These are phyloP conservation scores for Picea glauca DNA, from an alignment of 75 land plant species.

Conservation along the genomic window DNA sequence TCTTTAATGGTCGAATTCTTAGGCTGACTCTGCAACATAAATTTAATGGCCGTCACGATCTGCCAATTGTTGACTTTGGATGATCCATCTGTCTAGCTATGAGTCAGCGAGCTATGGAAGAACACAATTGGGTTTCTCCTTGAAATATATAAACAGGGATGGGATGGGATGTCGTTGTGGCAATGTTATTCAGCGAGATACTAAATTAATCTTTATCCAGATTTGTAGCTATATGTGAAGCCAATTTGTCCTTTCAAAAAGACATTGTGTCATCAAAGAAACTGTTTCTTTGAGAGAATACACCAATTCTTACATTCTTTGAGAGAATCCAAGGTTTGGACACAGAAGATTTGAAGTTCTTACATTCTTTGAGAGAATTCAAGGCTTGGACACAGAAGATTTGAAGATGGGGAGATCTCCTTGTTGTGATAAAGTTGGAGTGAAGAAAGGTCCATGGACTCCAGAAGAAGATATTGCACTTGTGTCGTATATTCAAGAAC, in stretches of 20 bases:
- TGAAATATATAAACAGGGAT: neutral
- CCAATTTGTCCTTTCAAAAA: no score
- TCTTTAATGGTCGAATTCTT: neutral
- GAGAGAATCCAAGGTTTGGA: no score
- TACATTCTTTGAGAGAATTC: no score
- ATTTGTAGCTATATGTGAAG: no score
- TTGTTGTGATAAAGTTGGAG: conserved; percentile 58
- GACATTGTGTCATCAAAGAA: no score
- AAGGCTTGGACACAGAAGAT: neutral
- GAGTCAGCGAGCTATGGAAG: neutral
- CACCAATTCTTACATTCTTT: no score
- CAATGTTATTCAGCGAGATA: no score
- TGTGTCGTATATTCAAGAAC: conserved; percentile 54
- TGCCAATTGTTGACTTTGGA: neutral
- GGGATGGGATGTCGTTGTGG: no score
- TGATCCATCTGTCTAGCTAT: neutral
- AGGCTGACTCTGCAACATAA: neutral
- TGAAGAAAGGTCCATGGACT: conserved; percentile 84
- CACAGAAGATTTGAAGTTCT: no score
- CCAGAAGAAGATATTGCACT: conserved; percentile 69
- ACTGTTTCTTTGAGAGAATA: no score
- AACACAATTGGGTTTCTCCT: neutral
- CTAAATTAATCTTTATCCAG: no score
- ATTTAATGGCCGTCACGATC: neutral
- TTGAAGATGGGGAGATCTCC: conserved; percentile 49